Evolutionary conservation across 225 moss, liverwort and hornwort species (phyloP).

Genomic region (Sphagnum contortum): DNA sequence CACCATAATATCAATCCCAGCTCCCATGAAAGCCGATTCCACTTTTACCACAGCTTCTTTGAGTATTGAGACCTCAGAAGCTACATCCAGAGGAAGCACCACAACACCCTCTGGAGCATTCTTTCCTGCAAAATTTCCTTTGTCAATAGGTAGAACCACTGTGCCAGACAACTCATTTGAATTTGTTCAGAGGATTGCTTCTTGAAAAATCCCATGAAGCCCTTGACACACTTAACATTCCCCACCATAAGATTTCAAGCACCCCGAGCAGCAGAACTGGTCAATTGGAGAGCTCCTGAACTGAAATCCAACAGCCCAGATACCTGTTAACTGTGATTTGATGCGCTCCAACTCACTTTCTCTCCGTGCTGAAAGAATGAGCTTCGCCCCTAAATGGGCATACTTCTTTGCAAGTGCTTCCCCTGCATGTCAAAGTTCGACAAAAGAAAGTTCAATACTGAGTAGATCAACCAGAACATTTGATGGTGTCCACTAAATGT

Average conservation of each 20-base stretch:
- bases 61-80: constrained; percentile 24
- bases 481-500: too few species aligned
- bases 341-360: constrained; percentile 54
- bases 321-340: constrained; percentile 34
- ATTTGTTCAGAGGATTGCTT: too few species aligned
- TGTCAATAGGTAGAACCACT: too few species aligned
- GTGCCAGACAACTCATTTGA: too few species aligned
- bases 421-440: constrained; percentile 8
- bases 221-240: too few species aligned
- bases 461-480: neutral
- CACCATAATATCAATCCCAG: too few species aligned
- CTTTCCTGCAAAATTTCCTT: constrained; percentile 9
- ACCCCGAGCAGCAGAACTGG: too few species aligned
- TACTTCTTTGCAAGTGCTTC: constrained; percentile 63
- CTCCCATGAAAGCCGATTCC: constrained; percentile 15
- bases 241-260: too few species aligned
- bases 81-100: constrained; percentile 59
- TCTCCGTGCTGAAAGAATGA: constrained; percentile 70
- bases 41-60: constrained; percentile 44
- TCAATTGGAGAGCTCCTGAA: too few species aligned
- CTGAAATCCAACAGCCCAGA: too few species aligned
- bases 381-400: constrained; percentile 56
- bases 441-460: too few species aligned
- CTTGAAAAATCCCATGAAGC: too few species aligned
- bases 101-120: constrained; percentile 30